Evolutionary conservation across 495 filamentous ascomycete genomes (phyloP).

Genomic region (Geoglossum glabrum): DNA sequence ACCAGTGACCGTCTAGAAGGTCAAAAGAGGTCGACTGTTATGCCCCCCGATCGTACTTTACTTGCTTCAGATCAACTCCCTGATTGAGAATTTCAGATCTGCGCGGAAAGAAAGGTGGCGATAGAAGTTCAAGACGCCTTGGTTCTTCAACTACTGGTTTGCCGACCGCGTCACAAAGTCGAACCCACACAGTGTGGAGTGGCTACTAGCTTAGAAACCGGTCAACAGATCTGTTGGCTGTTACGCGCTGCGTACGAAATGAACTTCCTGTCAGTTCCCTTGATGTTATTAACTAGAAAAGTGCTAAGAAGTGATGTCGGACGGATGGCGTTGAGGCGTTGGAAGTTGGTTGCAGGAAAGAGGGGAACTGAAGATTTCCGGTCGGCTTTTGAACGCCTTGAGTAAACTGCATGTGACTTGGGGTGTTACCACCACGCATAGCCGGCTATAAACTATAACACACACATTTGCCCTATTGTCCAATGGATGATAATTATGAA

Average conservation of each 20-base stretch:
- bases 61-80: neutral
- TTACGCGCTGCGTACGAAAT: neutral
- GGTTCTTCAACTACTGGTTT: conserved; percentile 1
- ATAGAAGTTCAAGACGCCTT: neutral
- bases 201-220: neutral
- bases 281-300: conserved; percentile 2
- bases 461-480: no score
- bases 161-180: neutral
- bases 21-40: neutral
- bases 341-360: neutral
- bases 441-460: no score
- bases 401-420: neutral
- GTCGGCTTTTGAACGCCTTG: neutral
- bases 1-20: conserved; percentile 1
- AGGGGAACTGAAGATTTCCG: neutral
- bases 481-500: no score
- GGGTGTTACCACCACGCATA: no score
- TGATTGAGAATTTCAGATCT: neutral
- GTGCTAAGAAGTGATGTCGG: neutral
- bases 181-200: neutral
- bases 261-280: neutral
- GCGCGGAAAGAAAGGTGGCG: neutral
- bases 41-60: neutral
- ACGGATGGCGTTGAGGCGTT: neutral
- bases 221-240: neutral